Evolutionary conservation across 352 stramenopile genomes (phyloP), one percentile per base, ranked within the genome.

Genomic region (Globisporangium spiculum): DNA sequence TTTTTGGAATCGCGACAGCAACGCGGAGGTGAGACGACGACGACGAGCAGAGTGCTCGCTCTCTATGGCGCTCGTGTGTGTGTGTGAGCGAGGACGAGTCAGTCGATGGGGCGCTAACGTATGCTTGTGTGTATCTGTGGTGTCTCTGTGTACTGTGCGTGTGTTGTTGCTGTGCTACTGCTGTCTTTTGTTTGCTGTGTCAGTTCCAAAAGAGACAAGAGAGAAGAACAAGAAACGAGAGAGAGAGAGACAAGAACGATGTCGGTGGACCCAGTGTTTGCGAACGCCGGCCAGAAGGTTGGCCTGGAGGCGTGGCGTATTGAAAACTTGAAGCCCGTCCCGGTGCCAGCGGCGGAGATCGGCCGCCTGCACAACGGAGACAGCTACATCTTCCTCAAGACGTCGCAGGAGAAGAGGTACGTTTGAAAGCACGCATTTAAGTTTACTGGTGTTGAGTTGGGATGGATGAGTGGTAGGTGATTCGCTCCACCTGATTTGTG

Each of bases 301-400:
- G 89, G 88, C 18, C 76, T 96, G 46, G 83, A 93, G 72, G 81
- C 81, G 53, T 97, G 89, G 89, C 87, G 89, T 67, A 91, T 97
- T 48, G 86, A 97, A 76, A 80, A 93, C 66, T 69, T 97, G 24
- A 63, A 88, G 72, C 83, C 87, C n/a, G 82, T 93, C 69, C 66
- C 69, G 12, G 73, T 92, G 53, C 64, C 84, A 0, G 46, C 66
- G 16, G 62, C 84, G 56, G 74, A 91, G 7, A 74, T 95, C 64
- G 92, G 96, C 56, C 91, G 90, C 66, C 97, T 99, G 69, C 86
- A 98, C 84, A 88, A 73, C n/a, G 97, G 97, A 53, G 97, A 99
- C 86, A 98, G 87, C 60, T 99, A 99, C 85, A 98, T 99, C 75
- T 90, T 98, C 59, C 83, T 99, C 63, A 86, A 93, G 61, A 98